phyloP scores from a whole-genome alignment of 495 filamentous ascomycete species.

The Penicillium fimorum region DNA sequence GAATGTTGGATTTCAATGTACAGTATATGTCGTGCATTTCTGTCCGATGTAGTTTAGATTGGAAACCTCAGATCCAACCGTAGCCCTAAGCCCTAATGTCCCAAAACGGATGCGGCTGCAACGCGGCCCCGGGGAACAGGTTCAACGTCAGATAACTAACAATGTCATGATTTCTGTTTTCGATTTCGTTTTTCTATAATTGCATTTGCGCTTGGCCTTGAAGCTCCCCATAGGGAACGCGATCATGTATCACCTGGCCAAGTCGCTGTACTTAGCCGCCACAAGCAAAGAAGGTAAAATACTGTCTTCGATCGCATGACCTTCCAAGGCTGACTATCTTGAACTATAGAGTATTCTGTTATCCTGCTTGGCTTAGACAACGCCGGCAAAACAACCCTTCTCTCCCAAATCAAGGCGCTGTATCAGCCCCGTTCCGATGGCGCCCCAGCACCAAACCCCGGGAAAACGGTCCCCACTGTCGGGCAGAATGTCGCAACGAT shows the following conservation, averaged over 20 bases:
- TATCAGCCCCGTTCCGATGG: conserved; percentile 65
- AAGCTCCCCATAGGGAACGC: conserved; percentile 19
- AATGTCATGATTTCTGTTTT: conserved; percentile 27
- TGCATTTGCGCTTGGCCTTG: conserved; percentile 11
- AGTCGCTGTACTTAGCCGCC: conserved; percentile 88
- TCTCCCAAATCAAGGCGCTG: conserved; percentile 89
- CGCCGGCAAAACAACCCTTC: conserved; percentile 96
- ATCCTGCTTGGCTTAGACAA: conserved; percentile 97
- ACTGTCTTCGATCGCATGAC: conserved; percentile 2
- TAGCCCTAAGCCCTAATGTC: conserved; percentile 37
- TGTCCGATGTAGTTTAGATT: neutral
- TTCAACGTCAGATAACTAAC: conserved; percentile 6
- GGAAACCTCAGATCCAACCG: neutral
- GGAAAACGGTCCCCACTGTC: conserved; percentile 89
- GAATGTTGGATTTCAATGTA: neutral
- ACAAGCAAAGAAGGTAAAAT: conserved; percentile 86
- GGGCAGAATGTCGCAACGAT: conserved; percentile 96
- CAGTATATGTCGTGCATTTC: neutral
- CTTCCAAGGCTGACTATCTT: conserved; percentile 2
- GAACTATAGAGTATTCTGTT: conserved; percentile 80
- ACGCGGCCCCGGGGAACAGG: conserved; percentile 16
- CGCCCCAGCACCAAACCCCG: conserved; percentile 49
- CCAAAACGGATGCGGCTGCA: conserved; percentile 29
- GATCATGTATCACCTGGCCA: conserved; percentile 94
- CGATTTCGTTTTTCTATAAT: conserved; percentile 14